A percentile compares a stretch with the other conserved stretches of the same genome.
phyloP scores from a whole-genome alignment of 768 basidiomycete species.

The Bullera alba region DNA sequence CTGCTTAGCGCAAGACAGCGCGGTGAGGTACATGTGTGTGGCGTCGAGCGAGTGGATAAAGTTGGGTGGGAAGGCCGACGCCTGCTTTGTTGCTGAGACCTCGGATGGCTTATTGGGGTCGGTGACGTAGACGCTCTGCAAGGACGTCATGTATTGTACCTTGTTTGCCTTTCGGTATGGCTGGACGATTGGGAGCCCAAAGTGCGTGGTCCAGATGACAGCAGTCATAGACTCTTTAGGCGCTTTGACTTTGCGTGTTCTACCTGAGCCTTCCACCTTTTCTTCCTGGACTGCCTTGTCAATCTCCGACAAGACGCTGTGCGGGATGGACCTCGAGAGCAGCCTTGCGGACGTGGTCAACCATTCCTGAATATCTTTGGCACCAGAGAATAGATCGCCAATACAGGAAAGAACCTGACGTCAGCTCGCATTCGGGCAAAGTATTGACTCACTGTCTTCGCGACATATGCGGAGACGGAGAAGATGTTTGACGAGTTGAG shows the following conservation, averaged over 20 bases:
- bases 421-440: neutral
- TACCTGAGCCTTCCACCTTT: neutral
- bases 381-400: conserved; percentile 87
- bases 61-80: conserved; percentile 96
- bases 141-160: conserved; percentile 71
- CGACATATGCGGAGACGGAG: conserved; percentile 67
- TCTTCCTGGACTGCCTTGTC: neutral
- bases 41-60: conserved; percentile 97
- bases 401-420: conserved; percentile 58
- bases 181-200: conserved; percentile 93
- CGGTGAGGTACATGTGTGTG: conserved; percentile 97
- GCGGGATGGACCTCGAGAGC: conserved; percentile 77
- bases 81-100: conserved; percentile 81
- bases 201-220: conserved; percentile 91
- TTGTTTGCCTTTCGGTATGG: conserved; percentile 79
- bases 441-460: conserved; percentile 56
- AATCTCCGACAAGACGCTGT: neutral
- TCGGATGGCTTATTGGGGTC: conserved; percentile 72
- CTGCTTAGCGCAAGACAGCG: conserved; percentile 76
- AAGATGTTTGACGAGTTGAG: conserved; percentile 68
- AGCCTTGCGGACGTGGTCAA: conserved; percentile 73
- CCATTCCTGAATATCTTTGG: conserved; percentile 86
- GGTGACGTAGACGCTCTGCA: conserved; percentile 82
- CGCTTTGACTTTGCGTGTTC: neutral
- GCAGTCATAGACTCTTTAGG: conserved; percentile 84